Evolutionary conservation across 116 monocot species (phyloP).

Genomic region (Cymodocea nodosa): DNA sequence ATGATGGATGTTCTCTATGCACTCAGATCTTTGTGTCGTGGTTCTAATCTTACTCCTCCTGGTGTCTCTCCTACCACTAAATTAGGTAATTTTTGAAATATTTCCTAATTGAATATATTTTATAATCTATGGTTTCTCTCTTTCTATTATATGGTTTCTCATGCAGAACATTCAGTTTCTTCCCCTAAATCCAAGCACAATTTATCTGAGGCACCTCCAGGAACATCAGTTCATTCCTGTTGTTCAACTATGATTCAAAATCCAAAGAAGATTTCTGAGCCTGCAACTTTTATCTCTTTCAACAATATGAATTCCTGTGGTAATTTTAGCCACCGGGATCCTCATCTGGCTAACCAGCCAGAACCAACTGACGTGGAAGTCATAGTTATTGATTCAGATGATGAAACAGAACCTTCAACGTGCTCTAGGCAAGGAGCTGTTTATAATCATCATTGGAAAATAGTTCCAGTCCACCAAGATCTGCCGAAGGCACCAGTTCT

Average conservation of each 20-base stretch:
- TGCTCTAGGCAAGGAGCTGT: not conserved
- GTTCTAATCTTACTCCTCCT: not conserved
- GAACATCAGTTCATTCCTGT: conserved; percentile 1
- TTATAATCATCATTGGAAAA: not conserved
- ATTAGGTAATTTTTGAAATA: conserved; percentile 1
- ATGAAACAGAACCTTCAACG: conserved; percentile 13
- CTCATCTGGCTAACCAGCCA: not conserved
- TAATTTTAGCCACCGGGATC: not conserved
- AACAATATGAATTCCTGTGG: not conserved
- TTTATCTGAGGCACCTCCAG: conserved; percentile 3
- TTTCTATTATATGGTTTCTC: not conserved
- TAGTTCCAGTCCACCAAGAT: not conserved
- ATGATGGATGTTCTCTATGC: conserved; percentile 16
- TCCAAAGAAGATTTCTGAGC: not conserved
- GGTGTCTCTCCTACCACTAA: not conserved
- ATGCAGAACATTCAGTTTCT: conserved; percentile 3
- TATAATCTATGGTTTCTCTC: not conserved
- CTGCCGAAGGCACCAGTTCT: too few relatives aligned
- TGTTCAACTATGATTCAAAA: not conserved
- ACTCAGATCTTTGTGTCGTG: not conserved
- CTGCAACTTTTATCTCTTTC: not conserved
- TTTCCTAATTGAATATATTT: not conserved
- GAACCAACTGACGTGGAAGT: conserved; percentile 2
- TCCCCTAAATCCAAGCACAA: not conserved
- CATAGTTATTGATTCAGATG: conserved; percentile 59